Conservation (phyloP, 306 rosid species). For the Vicia sativa region DNA sequence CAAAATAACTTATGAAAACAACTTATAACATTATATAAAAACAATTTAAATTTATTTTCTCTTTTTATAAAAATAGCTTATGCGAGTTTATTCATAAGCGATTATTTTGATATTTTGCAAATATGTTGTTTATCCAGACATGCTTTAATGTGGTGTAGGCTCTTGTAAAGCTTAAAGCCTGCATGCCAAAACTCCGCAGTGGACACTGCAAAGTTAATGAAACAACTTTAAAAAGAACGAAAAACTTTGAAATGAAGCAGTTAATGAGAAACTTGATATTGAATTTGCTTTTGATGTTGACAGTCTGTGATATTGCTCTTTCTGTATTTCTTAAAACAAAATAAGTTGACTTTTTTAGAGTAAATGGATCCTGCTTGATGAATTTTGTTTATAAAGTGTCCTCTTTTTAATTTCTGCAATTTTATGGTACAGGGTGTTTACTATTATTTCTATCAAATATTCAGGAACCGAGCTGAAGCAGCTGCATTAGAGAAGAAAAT, state of each 20-base stretch:
- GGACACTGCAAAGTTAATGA: not conserved
- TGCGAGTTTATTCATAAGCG: too few relatives aligned
- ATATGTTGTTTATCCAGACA: too few relatives aligned
- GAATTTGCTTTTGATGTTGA: conserved; percentile 28
- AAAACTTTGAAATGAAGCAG: too few relatives aligned
- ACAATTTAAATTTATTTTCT: too few relatives aligned
- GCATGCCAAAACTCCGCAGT: not conserved
- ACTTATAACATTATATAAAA: too few relatives aligned
- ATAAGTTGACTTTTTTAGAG: conserved; percentile 11
- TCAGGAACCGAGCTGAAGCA: conserved; percentile 89
- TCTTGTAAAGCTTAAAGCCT: not conserved
- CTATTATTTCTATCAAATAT: conserved; percentile 99
- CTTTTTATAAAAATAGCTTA: too few relatives aligned
- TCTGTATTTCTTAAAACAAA: conserved; percentile 14
- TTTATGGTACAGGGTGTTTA: conserved; percentile 95
- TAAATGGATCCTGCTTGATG: conserved; percentile 25
- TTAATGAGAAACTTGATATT: too few relatives aligned
- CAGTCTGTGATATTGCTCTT: not conserved
- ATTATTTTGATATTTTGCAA: too few relatives aligned
- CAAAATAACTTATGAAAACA: too few relatives aligned
- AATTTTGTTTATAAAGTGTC: conserved; percentile 43
- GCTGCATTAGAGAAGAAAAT: conserved; percentile 61
- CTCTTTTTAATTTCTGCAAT: conserved; percentile 51
- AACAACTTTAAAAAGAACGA: not conserved
- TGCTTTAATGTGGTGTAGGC: not conserved